These are phyloP conservation scores for Podaxis mareebaensis DNA, from an alignment of 768 basidiomycete genomes.

Conservation along the genomic window DNA sequence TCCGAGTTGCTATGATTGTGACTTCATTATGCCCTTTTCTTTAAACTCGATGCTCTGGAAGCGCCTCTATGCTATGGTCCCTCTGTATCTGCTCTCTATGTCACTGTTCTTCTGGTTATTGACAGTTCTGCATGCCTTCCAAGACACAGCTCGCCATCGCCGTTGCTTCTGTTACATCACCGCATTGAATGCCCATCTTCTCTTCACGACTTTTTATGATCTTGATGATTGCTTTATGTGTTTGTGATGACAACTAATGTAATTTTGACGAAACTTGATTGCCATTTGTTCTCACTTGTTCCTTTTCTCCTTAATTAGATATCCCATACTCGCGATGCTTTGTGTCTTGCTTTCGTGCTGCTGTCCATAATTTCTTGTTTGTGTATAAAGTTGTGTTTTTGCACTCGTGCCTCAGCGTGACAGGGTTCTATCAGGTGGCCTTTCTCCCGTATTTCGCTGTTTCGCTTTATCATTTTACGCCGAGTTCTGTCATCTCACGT, in stretches of 20 bases:
- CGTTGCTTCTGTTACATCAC: not conserved
- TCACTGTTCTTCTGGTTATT: not conserved
- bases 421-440: not conserved
- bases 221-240: slow-evolving; percentile 4
- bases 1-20: not conserved
- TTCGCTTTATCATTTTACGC: not conserved
- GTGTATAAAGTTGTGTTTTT: not conserved
- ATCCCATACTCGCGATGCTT: not conserved
- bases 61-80: slow-evolving; percentile 8
- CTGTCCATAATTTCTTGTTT: slow-evolving; percentile 6
- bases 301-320: not conserved
- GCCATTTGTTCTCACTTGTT: not conserved
- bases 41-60: not conserved
- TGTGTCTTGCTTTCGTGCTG: slow-evolving; percentile 11
- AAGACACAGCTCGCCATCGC: slow-evolving; percentile 2
- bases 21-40: not conserved
- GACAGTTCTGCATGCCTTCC: not conserved
- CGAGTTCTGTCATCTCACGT: not conserved
- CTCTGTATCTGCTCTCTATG: not conserved
- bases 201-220: slow-evolving; percentile 6
- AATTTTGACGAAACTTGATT: not conserved
- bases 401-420: not conserved
- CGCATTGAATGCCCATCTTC: not conserved
- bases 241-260: not conserved
- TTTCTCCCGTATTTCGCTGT: not conserved